These are phyloP conservation scores for Penicillium sp. DNA, from an alignment of 2,329 filamentous ascomycete species.

Conservation along the genomic window DNA sequence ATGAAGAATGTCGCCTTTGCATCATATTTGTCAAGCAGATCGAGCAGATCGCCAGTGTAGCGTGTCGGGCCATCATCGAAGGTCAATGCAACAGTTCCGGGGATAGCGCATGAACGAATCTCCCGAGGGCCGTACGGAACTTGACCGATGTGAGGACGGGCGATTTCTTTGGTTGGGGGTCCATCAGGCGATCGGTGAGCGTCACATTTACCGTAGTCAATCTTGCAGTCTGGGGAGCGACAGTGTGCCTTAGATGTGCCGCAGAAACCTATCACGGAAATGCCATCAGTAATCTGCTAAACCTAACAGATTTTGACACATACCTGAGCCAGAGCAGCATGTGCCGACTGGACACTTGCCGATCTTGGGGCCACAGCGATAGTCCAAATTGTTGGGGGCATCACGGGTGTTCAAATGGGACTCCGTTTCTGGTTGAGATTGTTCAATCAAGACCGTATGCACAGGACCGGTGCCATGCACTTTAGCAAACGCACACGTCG, in stretches of 20 bases:
- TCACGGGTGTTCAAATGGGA: conserved; percentile 15
- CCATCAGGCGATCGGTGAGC: conserved; percentile 36
- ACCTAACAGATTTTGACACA: background rate
- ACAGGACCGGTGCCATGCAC: background rate
- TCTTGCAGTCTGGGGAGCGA: conserved; percentile 41
- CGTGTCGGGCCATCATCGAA: conserved; percentile 65
- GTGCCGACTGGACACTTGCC: conserved; percentile 35
- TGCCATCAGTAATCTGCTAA: background rate
- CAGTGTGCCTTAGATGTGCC: conserved; percentile 39
- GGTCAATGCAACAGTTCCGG: conserved; percentile 63
- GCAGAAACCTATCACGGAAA: conserved; percentile 35
- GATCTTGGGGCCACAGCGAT: conserved; percentile 35
- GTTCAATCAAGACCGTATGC: conserved; percentile 1
- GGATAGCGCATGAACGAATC: conserved; percentile 43
- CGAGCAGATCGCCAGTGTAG: conserved; percentile 61
- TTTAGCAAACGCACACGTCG: conserved; percentile 4
- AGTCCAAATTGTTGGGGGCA: conserved; percentile 16
- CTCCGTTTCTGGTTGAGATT: background rate
- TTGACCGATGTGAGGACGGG: conserved; percentile 36
- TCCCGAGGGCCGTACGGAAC: conserved; percentile 37
- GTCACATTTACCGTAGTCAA: conserved; percentile 42
- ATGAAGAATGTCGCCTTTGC: conserved; percentile 69
- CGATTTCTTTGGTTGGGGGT: conserved; percentile 33
- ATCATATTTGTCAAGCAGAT: conserved; percentile 58
- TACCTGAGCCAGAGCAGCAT: conserved; percentile 43